Evolutionary conservation across 148 eudicot genomes (phyloP).

Genomic region (Vaccinium vitisidaea): DNA sequence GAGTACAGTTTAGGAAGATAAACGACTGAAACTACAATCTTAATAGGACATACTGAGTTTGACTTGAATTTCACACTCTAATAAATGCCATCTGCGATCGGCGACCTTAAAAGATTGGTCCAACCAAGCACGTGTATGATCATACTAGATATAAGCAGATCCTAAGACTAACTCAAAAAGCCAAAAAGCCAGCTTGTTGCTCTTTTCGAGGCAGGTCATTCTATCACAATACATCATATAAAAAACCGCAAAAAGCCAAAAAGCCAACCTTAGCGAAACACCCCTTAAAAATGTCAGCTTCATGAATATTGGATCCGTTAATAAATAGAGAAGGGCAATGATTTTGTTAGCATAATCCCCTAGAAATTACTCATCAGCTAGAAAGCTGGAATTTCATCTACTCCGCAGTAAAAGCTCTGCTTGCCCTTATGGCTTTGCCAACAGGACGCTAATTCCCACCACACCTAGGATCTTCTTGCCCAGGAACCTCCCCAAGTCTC

Average conservation of each 20-base stretch:
- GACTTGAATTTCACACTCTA: background rate
- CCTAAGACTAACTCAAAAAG: constrained; percentile 2
- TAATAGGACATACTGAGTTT: background rate
- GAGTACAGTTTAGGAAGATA: background rate
- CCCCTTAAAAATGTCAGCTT: constrained; percentile 20
- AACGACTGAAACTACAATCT: background rate
- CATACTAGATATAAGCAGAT: constrained; percentile 6
- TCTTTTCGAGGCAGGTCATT: no score
- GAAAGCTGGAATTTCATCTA: constrained; percentile 28
- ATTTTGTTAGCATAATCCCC: constrained; percentile 50
- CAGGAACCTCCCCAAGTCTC: constrained; percentile 67
- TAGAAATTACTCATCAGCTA: constrained; percentile 20
- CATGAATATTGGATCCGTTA: constrained; percentile 22
- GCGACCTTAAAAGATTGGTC: constrained; percentile 24
- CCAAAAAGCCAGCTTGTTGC: no score
- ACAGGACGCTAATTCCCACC: constrained; percentile 36
- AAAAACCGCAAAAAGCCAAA: no score
- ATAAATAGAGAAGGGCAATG: constrained; percentile 19
- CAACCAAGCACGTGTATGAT: constrained; percentile 13
- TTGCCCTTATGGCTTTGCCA: constrained; percentile 32
- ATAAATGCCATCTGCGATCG: constrained; percentile 15
- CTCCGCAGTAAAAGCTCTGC: constrained; percentile 35
- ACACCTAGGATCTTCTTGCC: constrained; percentile 42
- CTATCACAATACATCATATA: no score
- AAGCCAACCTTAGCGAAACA: no score